Evolutionary conservation across 306 rosid species (phyloP), one percentile per base, ranked within the genome.

Genomic region (Glycine latifolia): DNA sequence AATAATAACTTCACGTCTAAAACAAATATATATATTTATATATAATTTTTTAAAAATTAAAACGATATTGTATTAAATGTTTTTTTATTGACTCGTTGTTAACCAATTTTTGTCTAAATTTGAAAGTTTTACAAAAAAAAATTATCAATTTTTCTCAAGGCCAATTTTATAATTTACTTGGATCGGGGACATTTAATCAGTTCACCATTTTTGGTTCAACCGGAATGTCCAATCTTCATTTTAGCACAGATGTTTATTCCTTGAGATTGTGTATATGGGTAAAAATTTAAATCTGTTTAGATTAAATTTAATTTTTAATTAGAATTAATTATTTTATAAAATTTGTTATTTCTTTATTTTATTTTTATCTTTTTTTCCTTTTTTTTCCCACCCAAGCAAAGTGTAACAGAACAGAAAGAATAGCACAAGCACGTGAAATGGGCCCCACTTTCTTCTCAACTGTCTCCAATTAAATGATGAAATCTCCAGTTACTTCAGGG

Each of bases 381-480:
- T 1, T 2, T 4, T 20, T 10, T 10, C 7, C 41, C 10, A 4
- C 3, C 12, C 43, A 10, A 62, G 68, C 13, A 26, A 26, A 61
- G 67, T 31, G 33, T 58, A 39, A 67, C 54, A 31, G 50, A 58
- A 69, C 7, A 39, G n/a, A 80, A 67, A 81, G 75, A 63, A 62
- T 72, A 68, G 17, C 76, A 74, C 4, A 79, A 69, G 43, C 89
- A 75, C 85, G 89, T 83, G 89, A 82, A 79, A 79, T 82, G 86
- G 84, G 17, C 82, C 89, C 86, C 89, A 75, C 82, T 59, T 48
- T 70, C 46, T n/a, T 63, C 16, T 69, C 65, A 60, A 7, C 16
- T 80, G 87, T 85, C 85, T 14, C 66, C 58, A 58, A 65, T 47
- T 58, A 60, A 80, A 69, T 77, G 62, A 79, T 81, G 76, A 81